Conservation (phyloP, 2,329 filamentous ascomycete species). For the Plectosphaerella cucumerina region DNA sequence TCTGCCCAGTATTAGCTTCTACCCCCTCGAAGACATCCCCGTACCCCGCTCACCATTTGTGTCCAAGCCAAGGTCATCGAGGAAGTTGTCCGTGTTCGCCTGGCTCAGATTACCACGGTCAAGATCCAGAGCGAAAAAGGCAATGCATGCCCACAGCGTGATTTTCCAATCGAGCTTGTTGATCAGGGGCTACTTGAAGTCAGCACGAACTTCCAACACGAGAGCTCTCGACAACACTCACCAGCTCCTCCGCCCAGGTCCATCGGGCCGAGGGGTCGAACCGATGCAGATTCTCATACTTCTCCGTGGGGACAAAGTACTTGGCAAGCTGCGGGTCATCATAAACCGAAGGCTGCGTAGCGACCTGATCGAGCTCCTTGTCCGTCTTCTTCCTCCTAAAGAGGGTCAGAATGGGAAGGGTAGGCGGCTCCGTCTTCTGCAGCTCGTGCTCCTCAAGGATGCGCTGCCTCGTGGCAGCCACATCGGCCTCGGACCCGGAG, state of each 20-base stretch:
- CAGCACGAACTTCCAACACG: too few species aligned
- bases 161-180: conserved; percentile 12
- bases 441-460: conserved; percentile 1
- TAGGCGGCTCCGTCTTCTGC: background rate
- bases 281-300: conserved; percentile 27
- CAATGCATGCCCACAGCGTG: conserved; percentile 37
- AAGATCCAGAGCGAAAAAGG: conserved; percentile 38
- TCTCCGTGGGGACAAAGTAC: background rate
- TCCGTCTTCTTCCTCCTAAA: background rate
- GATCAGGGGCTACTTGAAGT: conserved; percentile 11
- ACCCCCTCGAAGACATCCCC: background rate
- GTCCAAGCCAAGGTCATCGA: conserved; percentile 34
- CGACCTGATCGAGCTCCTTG: background rate
- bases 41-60: conserved; percentile 25
- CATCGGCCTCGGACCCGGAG: background rate
- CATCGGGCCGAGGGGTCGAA: conserved; percentile 31
- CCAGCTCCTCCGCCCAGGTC: conserved; percentile 29
- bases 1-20: conserved; percentile 21
- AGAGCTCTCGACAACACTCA: background rate
- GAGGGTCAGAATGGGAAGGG: background rate
- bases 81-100: conserved; percentile 43
- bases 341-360: conserved; percentile 7
- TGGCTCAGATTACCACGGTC: conserved; percentile 43
- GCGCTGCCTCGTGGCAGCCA: background rate
- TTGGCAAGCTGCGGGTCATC: conserved; percentile 6